Evolutionary conservation across 2,329 filamentous ascomycete species (phyloP).

Genomic region (Uncinocarpus reesii): DNA sequence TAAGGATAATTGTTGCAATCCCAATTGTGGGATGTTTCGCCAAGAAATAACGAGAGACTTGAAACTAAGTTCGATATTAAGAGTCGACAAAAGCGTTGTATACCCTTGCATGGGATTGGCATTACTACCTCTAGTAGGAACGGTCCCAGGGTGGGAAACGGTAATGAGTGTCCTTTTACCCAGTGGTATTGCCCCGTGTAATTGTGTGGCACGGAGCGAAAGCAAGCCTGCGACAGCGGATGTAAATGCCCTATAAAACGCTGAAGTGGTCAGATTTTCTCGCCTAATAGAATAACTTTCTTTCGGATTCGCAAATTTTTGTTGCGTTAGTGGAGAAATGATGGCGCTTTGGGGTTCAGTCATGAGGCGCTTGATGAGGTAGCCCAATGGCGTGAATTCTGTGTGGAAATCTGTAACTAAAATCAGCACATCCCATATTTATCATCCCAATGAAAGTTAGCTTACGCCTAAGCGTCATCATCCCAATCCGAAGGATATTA

Average conservation of each 20-base stretch:
- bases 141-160: slow-evolving; percentile 22
- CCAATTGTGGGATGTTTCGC: slow-evolving; percentile 30
- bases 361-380: slow-evolving; percentile 11
- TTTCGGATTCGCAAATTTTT: slow-evolving; percentile 8
- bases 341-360: slow-evolving; percentile 9
- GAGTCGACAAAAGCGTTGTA: slow-evolving; percentile 22
- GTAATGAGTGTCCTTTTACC: slow-evolving; percentile 35
- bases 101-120: slow-evolving; percentile 16
- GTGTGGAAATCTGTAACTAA: slow-evolving; percentile 2
- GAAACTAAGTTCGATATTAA: slow-evolving; percentile 31
- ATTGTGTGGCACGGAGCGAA: slow-evolving; percentile 29
- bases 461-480: slow-evolving; percentile 8
- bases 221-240: slow-evolving; percentile 32
- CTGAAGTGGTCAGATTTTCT: slow-evolving; percentile 16
- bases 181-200: slow-evolving; percentile 31
- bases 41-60: slow-evolving; percentile 29
- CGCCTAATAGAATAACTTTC: not conserved
- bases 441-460: not conserved
- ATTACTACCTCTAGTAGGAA: not conserved
- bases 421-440: not conserved
- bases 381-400: slow-evolving; percentile 8
- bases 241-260: slow-evolving; percentile 34
- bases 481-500: slow-evolving; percentile 5
- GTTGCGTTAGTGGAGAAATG: not conserved
- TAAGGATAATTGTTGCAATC: slow-evolving; percentile 26